These are phyloP conservation scores for Suillus luteus DNA, from an alignment of 768 basidiomycete species.

Conservation along the genomic window DNA sequence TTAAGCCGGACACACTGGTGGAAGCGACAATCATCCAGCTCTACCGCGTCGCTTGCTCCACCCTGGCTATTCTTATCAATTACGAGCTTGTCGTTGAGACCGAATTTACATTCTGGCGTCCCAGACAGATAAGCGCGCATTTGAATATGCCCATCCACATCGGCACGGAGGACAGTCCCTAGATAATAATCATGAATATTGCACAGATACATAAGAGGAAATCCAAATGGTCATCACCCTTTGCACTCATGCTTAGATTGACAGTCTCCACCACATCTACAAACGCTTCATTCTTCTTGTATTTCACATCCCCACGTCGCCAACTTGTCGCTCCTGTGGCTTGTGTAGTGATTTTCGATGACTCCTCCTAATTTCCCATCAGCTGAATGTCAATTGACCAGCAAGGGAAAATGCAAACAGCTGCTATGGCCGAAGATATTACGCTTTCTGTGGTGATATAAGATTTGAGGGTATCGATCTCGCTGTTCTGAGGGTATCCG, in stretches of 20 bases:
- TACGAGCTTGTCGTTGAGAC: slow-evolving; percentile 96
- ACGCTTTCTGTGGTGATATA: slow-evolving; percentile 99
- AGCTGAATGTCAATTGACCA: slow-evolving; percentile 4
- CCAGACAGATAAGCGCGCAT: slow-evolving; percentile 98
- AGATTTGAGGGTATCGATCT: slow-evolving; percentile 94
- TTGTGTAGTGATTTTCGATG: slow-evolving; percentile 95
- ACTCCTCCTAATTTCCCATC: slow-evolving; percentile 72
- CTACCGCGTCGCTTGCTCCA: slow-evolving; percentile 71
- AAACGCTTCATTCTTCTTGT: slow-evolving; percentile 99
- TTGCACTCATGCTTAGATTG: slow-evolving; percentile 96
- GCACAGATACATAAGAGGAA: neutral
- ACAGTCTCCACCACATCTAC: slow-evolving; percentile 99
- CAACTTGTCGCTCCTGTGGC: slow-evolving; percentile 97
- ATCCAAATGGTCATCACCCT: slow-evolving; percentile 47
- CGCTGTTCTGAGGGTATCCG: slow-evolving; percentile 98
- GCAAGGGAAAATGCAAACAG: slow-evolving; percentile 48
- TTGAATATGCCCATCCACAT: slow-evolving; percentile 96
- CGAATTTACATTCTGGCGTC: slow-evolving; percentile 98
- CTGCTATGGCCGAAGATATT: slow-evolving; percentile 80
- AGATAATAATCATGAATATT: slow-evolving; percentile 10
- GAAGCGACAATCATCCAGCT: slow-evolving; percentile 97
- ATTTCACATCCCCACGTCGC: slow-evolving; percentile 94
- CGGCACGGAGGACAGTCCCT: slow-evolving; percentile 92
- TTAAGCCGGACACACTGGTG: slow-evolving; percentile 96
- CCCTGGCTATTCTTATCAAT: slow-evolving; percentile 79